Evolutionary conservation across 257 asterid species (phyloP).

Genomic region (Linaria vulgaris): DNA sequence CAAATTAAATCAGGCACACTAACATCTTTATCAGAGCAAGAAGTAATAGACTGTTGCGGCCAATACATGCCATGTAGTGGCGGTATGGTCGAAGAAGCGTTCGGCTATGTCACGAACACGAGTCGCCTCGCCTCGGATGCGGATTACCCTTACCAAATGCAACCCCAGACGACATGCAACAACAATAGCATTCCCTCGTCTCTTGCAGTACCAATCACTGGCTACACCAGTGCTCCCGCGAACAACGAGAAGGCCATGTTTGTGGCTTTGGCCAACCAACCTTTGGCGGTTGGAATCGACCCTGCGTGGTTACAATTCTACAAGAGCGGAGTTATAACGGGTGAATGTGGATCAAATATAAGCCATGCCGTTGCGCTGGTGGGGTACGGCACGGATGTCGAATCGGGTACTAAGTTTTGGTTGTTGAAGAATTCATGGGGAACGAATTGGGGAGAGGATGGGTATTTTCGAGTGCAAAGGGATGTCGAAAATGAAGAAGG

Average conservation of each 20-base stretch:
- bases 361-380: constrained; percentile 34
- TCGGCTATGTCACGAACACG: constrained; percentile 7
- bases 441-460: constrained; percentile 32
- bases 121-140: constrained; percentile 31
- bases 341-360: constrained; percentile 23
- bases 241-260: constrained; percentile 23
- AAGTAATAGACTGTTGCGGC: constrained; percentile 34
- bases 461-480: constrained; percentile 34
- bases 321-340: constrained; percentile 22
- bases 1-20: constrained; percentile 24
- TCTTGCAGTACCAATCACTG: constrained; percentile 18
- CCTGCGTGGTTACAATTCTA: constrained; percentile 27
- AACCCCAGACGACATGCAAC: too few relatives aligned
- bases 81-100: constrained; percentile 26
- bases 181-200: constrained; percentile 14
- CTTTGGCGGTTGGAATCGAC: constrained; percentile 25
- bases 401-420: constrained; percentile 38
- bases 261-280: constrained; percentile 32
- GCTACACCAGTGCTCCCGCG: constrained; percentile 3
- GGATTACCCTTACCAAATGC: constrained; percentile 29
- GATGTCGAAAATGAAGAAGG: constrained; percentile 27
- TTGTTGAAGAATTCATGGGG: constrained; percentile 45
- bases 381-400: constrained; percentile 30
- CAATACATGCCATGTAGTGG: constrained; percentile 25
- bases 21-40: constrained; percentile 34